Evolutionary conservation across 768 basidiomycete genomes (phyloP).

Genomic region (Lactarius tabidus): DNA sequence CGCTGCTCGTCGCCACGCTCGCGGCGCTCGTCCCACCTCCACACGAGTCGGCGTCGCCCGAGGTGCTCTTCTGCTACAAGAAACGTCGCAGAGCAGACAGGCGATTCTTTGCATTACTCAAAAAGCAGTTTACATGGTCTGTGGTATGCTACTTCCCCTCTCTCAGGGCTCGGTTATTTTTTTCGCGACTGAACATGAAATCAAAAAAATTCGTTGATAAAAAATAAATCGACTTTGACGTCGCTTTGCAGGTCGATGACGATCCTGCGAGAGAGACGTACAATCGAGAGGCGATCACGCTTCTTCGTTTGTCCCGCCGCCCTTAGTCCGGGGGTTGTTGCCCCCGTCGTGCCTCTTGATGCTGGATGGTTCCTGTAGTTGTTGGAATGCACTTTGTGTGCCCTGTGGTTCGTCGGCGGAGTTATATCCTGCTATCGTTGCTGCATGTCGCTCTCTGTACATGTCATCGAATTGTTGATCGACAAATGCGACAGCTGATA

Average conservation of each 20-base stretch:
- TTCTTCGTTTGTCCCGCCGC: constrained; percentile 45
- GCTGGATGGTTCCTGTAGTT: background rate
- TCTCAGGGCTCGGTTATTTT: background rate
- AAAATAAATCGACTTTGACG: background rate
- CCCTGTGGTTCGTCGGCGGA: background rate
- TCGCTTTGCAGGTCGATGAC: constrained; percentile 49
- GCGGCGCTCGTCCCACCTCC: constrained; percentile 47
- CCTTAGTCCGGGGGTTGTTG: background rate
- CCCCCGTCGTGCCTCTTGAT: background rate
- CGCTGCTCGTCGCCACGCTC: constrained; percentile 78
- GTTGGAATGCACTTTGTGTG: background rate
- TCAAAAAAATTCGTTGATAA: background rate
- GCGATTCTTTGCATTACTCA: constrained; percentile 76
- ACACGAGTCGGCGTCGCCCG: constrained; percentile 33
- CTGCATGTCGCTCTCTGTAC: no score
- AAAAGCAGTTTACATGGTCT: constrained; percentile 70
- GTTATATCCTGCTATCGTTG: no score
- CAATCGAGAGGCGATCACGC: constrained; percentile 59
- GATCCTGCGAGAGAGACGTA: constrained; percentile 59
- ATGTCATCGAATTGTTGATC: background rate
- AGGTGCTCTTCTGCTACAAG: constrained; percentile 90
- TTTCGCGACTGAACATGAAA: background rate
- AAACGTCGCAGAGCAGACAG: constrained; percentile 92
- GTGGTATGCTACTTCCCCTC: constrained; percentile 42
- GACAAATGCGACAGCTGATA: background rate